Percentiles rank a stretch among this genome's conserved stretches.
Evolutionary conservation across 2,329 filamentous ascomycete genomes (phyloP).

Genomic region (Beauveria sp.): DNA sequence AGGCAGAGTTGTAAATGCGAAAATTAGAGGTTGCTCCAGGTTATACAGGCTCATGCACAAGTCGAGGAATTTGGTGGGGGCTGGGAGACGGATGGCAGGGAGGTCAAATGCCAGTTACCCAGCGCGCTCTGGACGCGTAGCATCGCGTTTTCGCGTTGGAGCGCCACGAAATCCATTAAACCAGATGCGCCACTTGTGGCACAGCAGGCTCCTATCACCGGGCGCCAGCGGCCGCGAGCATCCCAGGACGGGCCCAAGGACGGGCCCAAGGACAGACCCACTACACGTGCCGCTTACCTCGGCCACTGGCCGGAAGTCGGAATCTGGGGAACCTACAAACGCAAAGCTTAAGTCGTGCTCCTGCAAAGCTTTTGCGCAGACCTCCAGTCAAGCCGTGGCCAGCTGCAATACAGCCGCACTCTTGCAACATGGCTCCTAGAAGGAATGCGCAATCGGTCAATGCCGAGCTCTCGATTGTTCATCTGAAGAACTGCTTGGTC

Average conservation of each 20-base stretch:
- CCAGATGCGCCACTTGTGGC: conserved; percentile 14
- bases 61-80: conserved; percentile 14
- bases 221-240: background rate
- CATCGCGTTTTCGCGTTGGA: conserved; percentile 25
- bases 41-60: conserved; percentile 4
- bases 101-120: conserved; percentile 18
- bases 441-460: conserved; percentile 56
- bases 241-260: background rate
- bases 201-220: background rate
- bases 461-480: conserved; percentile 77
- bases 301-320: conserved; percentile 19
- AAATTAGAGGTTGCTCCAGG: background rate
- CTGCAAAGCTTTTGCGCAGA: conserved; percentile 1
- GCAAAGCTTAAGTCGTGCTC: background rate
- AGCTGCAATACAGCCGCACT: conserved; percentile 7
- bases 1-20: background rate
- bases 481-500: conserved; percentile 89
- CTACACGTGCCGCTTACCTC: conserved; percentile 30
- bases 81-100: conserved; percentile 18
- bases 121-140: conserved; percentile 22
- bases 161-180: conserved; percentile 24
- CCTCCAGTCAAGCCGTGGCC: background rate
- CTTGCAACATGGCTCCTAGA: conserved; percentile 36
- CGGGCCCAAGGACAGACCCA: conserved; percentile 17
- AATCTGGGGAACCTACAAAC: conserved; percentile 3